Evolutionary conservation across 371 early-diverging fungal species (phyloP).

Genomic region (Phascolomyces articulosus): DNA sequence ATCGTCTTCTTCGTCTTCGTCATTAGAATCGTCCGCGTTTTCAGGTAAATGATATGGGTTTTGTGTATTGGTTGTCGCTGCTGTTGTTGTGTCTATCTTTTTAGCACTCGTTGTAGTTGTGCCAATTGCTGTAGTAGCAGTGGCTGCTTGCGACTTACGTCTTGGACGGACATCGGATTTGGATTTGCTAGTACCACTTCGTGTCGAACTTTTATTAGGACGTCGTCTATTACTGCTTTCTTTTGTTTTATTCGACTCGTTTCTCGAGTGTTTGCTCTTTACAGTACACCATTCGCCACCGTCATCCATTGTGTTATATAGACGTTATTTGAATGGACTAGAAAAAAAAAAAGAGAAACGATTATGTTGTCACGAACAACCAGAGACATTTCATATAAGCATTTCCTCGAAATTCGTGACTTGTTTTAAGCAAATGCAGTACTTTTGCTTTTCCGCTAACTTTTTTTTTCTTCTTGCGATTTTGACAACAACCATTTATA

Average conservation of each 20-base stretch:
- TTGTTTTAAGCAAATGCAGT: no score
- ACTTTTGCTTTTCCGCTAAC: no score
- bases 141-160: neutral
- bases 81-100: no score
- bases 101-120: no score
- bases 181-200: neutral
- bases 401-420: no score
- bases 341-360: neutral
- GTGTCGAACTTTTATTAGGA: neutral
- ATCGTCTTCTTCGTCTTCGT: slow-evolving; percentile 52
- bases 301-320: slow-evolving; percentile 2
- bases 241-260: slow-evolving; percentile 1
- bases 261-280: neutral
- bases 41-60: slow-evolving; percentile 9
- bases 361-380: neutral
- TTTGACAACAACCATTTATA: neutral
- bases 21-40: slow-evolving; percentile 21
- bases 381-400: no score
- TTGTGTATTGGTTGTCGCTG: neutral
- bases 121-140: neutral
- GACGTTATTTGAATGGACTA: neutral
- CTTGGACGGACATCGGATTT: neutral
- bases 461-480: no score
- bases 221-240: neutral
- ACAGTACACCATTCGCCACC: slow-evolving; percentile 24